Conservation (phyloP, 805 yeast species). For the Yarrowia keelungensis region DNA sequence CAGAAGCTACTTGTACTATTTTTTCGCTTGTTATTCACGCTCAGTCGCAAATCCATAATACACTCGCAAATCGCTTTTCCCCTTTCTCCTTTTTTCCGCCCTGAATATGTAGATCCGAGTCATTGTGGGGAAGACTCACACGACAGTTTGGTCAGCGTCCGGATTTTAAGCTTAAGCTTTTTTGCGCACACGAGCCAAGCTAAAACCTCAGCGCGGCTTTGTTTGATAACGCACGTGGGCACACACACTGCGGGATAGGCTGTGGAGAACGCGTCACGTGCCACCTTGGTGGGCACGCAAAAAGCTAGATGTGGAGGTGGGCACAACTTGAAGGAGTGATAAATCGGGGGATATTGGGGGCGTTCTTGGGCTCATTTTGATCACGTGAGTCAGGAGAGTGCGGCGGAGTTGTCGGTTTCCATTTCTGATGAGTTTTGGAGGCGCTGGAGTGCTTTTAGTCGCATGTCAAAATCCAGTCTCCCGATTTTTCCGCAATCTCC, state of each 20-base stretch:
- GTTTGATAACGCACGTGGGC: slow-evolving; percentile 35
- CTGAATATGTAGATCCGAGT: slow-evolving; percentile 17
- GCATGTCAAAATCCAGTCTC: too few species aligned
- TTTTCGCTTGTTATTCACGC: too few species aligned
- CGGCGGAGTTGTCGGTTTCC: too few species aligned
- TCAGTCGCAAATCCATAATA: too few species aligned
- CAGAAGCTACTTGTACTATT: too few species aligned
- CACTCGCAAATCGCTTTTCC: too few species aligned
- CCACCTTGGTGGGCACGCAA: slow-evolving; percentile 13
- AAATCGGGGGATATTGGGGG: neutral
- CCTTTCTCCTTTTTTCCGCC: neutral
- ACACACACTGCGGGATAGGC: slow-evolving; percentile 1
- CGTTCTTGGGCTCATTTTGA: neutral
- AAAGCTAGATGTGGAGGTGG: slow-evolving; percentile 2
- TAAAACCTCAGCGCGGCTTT: slow-evolving; percentile 3
- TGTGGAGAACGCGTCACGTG: slow-evolving; percentile 12
- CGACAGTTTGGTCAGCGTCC: neutral
- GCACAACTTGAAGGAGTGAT: neutral
- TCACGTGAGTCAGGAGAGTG: neutral
- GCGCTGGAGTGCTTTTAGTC: too few species aligned
- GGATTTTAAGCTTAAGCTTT: neutral
- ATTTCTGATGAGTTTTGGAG: too few species aligned
- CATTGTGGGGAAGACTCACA: slow-evolving; percentile 33
- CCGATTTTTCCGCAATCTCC: too few species aligned
- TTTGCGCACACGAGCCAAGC: slow-evolving; percentile 23